Conservation (phyloP, 495 filamentous ascomycete species). For the Penicillium canescens region DNA sequence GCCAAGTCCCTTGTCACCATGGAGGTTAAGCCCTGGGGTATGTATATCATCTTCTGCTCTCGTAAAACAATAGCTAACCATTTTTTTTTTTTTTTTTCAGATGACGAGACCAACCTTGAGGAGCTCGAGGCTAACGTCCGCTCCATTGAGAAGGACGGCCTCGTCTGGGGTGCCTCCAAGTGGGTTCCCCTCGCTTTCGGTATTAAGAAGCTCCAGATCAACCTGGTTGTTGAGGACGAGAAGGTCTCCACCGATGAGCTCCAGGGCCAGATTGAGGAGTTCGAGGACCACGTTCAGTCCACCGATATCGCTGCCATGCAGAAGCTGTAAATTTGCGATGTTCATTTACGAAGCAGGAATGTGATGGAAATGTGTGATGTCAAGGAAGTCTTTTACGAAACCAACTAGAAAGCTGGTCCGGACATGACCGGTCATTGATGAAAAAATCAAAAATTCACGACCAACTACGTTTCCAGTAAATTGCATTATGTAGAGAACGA, state of each 20-base stretch:
- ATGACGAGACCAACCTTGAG: slow-evolving; percentile 91
- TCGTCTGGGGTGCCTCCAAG: slow-evolving; percentile 94
- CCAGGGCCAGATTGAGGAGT: slow-evolving; percentile 79
- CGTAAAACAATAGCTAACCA: slow-evolving; percentile 27
- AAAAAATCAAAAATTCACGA: slow-evolving; percentile 34
- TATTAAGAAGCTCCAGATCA: slow-evolving; percentile 99
- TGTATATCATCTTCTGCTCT: slow-evolving; percentile 36
- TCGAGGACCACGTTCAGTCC: slow-evolving; percentile 97
- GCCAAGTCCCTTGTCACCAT: slow-evolving; percentile 96
- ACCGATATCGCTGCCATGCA: slow-evolving; percentile 89
- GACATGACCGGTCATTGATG: slow-evolving; percentile 26
- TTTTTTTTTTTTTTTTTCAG: slow-evolving; percentile 49
- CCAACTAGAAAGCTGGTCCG: slow-evolving; percentile 26
- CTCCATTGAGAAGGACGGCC: slow-evolving; percentile 86
- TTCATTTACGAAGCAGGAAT: slow-evolving; percentile 37
- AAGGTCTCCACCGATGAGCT: slow-evolving; percentile 89
- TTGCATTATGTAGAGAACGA: not conserved
- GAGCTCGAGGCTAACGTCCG: slow-evolving; percentile 81
- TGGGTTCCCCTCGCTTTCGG: slow-evolving; percentile 89
- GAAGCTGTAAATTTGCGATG: slow-evolving; percentile 69
- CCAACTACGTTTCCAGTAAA: slow-evolving; percentile 6
- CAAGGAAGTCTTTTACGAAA: slow-evolving; percentile 31
- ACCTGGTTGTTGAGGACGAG: slow-evolving; percentile 94
- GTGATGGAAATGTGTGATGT: slow-evolving; percentile 45
- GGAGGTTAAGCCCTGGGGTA: slow-evolving; percentile 99